A percentile compares a stretch with the other conserved stretches of the same genome.
phyloP scores from a whole-genome alignment of 768 basidiomycete genomes.

The Imleria badia region DNA sequence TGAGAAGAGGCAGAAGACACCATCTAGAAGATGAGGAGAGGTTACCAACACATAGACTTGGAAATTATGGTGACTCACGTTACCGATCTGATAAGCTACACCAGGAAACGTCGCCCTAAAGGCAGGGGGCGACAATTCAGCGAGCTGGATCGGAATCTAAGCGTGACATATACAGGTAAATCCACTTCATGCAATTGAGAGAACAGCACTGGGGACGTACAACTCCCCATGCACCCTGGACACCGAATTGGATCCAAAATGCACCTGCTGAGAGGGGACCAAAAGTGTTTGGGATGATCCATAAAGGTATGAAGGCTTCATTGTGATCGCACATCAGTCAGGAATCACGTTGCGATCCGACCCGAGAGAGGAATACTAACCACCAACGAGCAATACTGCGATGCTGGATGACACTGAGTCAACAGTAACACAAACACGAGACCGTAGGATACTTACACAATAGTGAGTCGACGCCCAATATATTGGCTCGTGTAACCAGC shows the following conservation, averaged over 20 bases:
- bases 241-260: conserved; percentile 83
- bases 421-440: background rate
- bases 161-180: background rate
- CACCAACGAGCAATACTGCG: conserved; percentile 21
- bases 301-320: conserved; percentile 65
- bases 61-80: conserved; percentile 33
- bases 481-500: conserved; percentile 74
- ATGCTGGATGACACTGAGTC: conserved; percentile 16
- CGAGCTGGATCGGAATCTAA: conserved; percentile 72
- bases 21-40: conserved; percentile 39
- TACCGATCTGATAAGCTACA: conserved; percentile 81
- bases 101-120: conserved; percentile 90
- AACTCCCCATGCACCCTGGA: conserved; percentile 90
- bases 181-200: background rate
- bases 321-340: background rate
- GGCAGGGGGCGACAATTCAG: conserved; percentile 83
- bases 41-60: background rate
- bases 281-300: conserved; percentile 77
- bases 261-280: conserved; percentile 73
- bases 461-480: conserved; percentile 78
- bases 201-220: conserved; percentile 40
- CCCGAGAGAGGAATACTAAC: conserved; percentile 48
- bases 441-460: conserved; percentile 37
- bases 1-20: conserved; percentile 73
- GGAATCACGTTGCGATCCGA: background rate